Evolutionary conservation across 345 rosid genomes (phyloP), one percentile per base, ranked within the genome.

Genomic region (Rhodamnia argentea): DNA sequence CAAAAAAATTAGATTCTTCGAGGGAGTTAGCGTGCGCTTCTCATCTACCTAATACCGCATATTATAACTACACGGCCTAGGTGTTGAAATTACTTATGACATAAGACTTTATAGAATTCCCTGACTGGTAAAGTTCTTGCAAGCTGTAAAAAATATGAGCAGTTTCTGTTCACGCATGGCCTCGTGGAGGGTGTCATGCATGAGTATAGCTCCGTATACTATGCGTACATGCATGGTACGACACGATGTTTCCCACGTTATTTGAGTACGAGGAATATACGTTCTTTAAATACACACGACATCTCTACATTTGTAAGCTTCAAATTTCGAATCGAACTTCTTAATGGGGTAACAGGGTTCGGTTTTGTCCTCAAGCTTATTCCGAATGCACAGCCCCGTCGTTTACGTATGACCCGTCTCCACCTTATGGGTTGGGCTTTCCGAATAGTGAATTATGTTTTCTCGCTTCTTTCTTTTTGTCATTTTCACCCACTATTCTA

Each of bases 251-350:
- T 57, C 60, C 27, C 14, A 4, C 14, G 11, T 4, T 7, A 10
- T 58, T 24, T 60, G 70, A 15, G 7, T n/a, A 11, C 0, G 0
- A 1, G 55, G 6, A 15, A 14, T 16, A 5, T 6, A n/a, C 20
- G 3, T 8, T 27, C 10, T 60, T 6, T 60, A 13, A 1, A 27
- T n/a, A n/a, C 10, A n/a, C 1, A 1, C 2, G 0, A 1, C 13
- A 2, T n/a, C 32, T 13, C 6, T 60, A 3, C 37, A 59, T 3
- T 0, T 0, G 0, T 13, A 5, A 3, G 14, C 0, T 29, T 29
- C 7, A 29, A 14, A 29, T 7, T 27, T 62, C 7, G 22, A 2
- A 5, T 62, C 5, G 9, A 62, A 62, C 0, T 62, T 62, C 10
- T 5, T 29, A 29, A 27, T 0, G 6, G 14, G 10, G 10, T 7